Conservation (phyloP, 1,284 basidiomycete species). For the Cryptococcus neoformans region DNA sequence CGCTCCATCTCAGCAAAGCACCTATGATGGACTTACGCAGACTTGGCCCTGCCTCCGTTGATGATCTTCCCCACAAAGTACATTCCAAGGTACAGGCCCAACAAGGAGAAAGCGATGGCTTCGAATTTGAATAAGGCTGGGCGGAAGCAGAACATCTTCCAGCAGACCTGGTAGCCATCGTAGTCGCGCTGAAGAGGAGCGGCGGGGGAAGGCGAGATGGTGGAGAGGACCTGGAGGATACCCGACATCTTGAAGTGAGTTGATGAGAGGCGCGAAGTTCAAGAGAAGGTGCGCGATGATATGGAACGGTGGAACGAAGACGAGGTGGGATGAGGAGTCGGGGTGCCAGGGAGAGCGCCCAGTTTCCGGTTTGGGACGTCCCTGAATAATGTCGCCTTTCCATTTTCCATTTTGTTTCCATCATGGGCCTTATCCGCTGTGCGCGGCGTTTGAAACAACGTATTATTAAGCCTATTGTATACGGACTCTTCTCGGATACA, state of each 20-base stretch:
- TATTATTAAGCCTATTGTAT: too few species aligned
- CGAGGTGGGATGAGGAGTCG: too few species aligned
- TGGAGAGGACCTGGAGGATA: conserved; percentile 52
- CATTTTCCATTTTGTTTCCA: too few species aligned
- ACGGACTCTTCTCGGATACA: too few species aligned
- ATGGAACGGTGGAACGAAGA: too few species aligned
- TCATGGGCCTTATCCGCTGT: too few species aligned
- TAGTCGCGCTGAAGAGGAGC: conserved; percentile 51
- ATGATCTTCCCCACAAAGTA: conserved; percentile 33
- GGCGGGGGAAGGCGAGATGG: conserved; percentile 54
- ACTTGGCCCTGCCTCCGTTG: neutral
- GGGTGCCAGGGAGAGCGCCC: too few species aligned
- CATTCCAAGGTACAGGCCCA: conserved; percentile 49
- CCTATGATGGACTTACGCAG: conserved; percentile 1
- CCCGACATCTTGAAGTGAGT: conserved; percentile 22
- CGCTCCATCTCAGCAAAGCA: neutral
- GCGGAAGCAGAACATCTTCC: conserved; percentile 72
- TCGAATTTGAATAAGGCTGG: conserved; percentile 76
- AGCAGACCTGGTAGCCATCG: conserved; percentile 63
- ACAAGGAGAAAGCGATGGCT: conserved; percentile 55
- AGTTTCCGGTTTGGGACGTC: too few species aligned
- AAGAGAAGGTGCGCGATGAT: too few species aligned
- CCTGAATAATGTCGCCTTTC: too few species aligned
- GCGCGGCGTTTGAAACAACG: too few species aligned
- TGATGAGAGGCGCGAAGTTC: too few species aligned